phyloP scores from a whole-genome alignment of 495 filamentous ascomycete species.

The Aspergillus saccharolyticus region DNA sequence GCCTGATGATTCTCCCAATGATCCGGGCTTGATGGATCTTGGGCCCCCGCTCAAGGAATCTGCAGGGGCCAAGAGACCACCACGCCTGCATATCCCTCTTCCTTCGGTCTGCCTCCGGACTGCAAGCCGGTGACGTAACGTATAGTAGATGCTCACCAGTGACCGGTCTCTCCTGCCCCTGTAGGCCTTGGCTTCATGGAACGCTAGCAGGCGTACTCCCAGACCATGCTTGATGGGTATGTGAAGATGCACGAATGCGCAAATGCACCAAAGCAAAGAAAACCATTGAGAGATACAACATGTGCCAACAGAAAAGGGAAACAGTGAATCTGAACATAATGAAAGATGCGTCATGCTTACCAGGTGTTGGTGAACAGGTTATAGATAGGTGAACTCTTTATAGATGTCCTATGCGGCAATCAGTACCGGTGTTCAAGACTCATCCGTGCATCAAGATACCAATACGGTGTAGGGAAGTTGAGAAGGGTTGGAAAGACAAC shows the following conservation, averaged over 20 bases:
- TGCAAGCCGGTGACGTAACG: neutral
- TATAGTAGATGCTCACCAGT: neutral
- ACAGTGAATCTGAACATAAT: neutral
- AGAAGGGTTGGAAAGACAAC: neutral
- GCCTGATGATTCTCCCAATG: constrained; percentile 6
- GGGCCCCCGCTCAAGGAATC: constrained; percentile 11
- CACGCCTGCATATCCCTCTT: neutral
- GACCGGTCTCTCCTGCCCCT: neutral
- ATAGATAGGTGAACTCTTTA: neutral
- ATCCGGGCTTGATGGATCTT: constrained; percentile 12
- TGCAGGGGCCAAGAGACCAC: constrained; percentile 11
- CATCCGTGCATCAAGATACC: neutral
- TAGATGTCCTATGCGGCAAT: neutral
- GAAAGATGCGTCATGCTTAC: neutral
- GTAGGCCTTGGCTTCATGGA: neutral
- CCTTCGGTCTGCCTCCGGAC: neutral
- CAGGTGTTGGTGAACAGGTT: neutral
- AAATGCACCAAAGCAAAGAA: neutral
- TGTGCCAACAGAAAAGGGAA: neutral
- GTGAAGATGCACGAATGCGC: no score
- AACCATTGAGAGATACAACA: neutral
- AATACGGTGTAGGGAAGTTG: neutral
- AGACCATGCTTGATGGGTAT: neutral
- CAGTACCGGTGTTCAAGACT: neutral
- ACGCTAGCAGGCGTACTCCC: neutral